These are phyloP conservation scores for Medicago arabica DNA, from an alignment of 306 rosid species.

Conservation along the genomic window DNA sequence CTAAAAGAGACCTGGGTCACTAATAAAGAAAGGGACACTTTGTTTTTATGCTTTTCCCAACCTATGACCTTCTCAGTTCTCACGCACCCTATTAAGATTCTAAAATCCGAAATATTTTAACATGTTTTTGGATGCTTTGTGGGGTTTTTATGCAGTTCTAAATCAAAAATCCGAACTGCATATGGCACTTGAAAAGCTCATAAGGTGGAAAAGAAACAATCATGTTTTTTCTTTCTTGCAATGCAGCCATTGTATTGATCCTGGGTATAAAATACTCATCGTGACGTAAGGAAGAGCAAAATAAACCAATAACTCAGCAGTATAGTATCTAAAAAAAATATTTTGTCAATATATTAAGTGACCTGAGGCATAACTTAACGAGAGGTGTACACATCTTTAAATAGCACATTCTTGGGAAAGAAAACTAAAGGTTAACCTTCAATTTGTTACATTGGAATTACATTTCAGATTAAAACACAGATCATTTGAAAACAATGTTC, in stretches of 20 bases:
- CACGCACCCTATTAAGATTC: too few relatives aligned
- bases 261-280: neutral
- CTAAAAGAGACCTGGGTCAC: neutral
- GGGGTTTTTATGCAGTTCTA: too few relatives aligned
- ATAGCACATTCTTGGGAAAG: neutral
- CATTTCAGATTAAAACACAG: neutral
- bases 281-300: neutral
- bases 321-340: neutral
- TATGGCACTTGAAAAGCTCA: too few relatives aligned
- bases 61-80: too few relatives aligned
- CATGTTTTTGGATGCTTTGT: too few relatives aligned
- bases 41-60: too few relatives aligned
- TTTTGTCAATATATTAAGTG: neutral
- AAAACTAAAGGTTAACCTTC: conserved; percentile 1
- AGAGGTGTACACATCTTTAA: neutral
- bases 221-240: neutral
- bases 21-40: too few relatives aligned
- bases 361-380: neutral
- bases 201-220: too few relatives aligned
- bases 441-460: neutral
- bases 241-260: neutral
- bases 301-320: neutral
- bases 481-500: conserved; percentile 1
- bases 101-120: too few relatives aligned
- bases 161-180: too few relatives aligned